phyloP scores from a whole-genome alignment of 768 basidiomycete species.

The Boletus vermiculosoides region DNA sequence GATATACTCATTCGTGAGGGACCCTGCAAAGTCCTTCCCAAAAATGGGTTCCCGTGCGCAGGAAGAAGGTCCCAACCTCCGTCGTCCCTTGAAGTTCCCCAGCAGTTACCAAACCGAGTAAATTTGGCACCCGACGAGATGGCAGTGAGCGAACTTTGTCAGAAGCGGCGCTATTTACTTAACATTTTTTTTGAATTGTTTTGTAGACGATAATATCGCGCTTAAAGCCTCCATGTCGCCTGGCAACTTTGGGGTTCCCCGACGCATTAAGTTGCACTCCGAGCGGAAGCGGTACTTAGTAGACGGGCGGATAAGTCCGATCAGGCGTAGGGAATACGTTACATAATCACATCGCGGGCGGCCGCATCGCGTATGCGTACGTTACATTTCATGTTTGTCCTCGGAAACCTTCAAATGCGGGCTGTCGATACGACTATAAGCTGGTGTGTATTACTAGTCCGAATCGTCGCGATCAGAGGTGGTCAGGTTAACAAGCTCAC shows the following conservation, averaged over 20 bases:
- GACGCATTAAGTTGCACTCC: background rate
- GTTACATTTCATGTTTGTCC: too few relatives aligned
- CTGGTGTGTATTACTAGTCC: too few relatives aligned
- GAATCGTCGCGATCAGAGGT: too few relatives aligned
- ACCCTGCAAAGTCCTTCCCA: too few relatives aligned
- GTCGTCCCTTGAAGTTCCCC: background rate
- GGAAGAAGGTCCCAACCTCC: background rate
- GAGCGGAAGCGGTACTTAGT: background rate
- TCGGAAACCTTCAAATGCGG: too few relatives aligned
- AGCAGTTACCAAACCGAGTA: background rate
- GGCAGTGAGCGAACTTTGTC: background rate
- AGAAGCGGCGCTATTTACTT: background rate
- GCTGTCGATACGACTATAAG: too few relatives aligned
- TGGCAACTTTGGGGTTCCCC: background rate
- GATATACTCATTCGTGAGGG: background rate
- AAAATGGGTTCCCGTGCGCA: background rate
- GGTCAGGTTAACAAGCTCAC: too few relatives aligned
- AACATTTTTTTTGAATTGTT: background rate
- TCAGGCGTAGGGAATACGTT: too few relatives aligned
- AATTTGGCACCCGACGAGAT: background rate
- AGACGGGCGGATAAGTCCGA: background rate
- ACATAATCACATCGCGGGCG: too few relatives aligned
- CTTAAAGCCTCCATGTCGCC: background rate
- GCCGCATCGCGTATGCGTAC: too few relatives aligned
- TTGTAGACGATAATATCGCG: background rate